phyloP scores from a whole-genome alignment of 257 asterid species.

The Capsicum chinense region DNA sequence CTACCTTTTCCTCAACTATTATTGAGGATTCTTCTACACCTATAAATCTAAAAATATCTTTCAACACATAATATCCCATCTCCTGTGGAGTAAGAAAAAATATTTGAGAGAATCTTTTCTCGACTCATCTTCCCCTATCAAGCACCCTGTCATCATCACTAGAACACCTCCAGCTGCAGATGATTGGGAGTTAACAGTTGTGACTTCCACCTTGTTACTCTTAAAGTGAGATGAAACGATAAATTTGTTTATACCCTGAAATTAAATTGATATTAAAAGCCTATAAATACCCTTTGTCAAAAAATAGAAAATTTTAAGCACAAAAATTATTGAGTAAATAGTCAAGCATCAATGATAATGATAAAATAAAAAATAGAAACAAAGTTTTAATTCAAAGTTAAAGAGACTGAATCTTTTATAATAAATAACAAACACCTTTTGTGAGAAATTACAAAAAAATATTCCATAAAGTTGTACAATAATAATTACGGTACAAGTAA shows the following conservation, averaged over 20 bases:
- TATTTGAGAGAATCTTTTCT: slow-evolving; percentile 53
- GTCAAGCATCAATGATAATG: too few species aligned
- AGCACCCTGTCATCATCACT: slow-evolving; percentile 53
- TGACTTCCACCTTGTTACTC: slow-evolving; percentile 42
- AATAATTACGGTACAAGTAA: too few species aligned
- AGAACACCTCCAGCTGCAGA: slow-evolving; percentile 56
- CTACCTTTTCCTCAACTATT: slow-evolving; percentile 28
- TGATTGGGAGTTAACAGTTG: slow-evolving; percentile 46
- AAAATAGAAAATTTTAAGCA: not conserved
- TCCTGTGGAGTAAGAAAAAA: slow-evolving; percentile 67
- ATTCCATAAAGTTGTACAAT: too few species aligned
- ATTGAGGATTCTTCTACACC: not conserved
- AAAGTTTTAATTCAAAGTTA: too few species aligned
- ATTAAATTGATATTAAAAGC: not conserved
- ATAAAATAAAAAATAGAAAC: too few species aligned
- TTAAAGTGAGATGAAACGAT: slow-evolving; percentile 60
- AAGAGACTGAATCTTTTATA: too few species aligned
- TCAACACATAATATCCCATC: slow-evolving; percentile 58
- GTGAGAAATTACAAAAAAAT: too few species aligned
- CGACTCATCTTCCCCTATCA: slow-evolving; percentile 35
- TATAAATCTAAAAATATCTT: slow-evolving; percentile 54
- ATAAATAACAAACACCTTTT: too few species aligned
- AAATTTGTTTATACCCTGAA: slow-evolving; percentile 60
- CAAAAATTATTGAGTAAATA: not conserved
- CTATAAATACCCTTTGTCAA: not conserved